phyloP scores from a whole-genome alignment of 768 basidiomycete genomes.

The Boletus rubescentipes region DNA sequence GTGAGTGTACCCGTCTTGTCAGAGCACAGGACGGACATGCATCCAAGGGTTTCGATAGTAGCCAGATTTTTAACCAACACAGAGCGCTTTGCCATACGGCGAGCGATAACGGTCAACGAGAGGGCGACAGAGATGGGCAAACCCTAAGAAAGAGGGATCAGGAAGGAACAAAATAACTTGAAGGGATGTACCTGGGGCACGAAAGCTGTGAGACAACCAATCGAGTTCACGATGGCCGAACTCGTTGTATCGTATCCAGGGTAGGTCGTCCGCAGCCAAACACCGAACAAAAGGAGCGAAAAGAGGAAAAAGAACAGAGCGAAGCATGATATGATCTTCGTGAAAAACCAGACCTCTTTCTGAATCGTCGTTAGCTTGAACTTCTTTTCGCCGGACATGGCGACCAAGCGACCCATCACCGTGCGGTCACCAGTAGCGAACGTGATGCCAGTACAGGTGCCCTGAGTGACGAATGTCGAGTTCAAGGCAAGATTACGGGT shows the following conservation, averaged over 20 bases:
- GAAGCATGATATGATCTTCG: constrained; percentile 46
- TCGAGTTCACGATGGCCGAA: constrained; percentile 36
- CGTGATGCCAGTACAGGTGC: constrained; percentile 39
- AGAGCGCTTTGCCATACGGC: constrained; percentile 47
- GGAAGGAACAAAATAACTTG: not conserved
- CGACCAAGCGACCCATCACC: constrained; percentile 52
- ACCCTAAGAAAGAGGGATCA: constrained; percentile 23
- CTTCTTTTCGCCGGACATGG: constrained; percentile 47
- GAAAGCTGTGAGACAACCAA: constrained; percentile 40
- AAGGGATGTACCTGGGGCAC: constrained; percentile 36
- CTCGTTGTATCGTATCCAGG: constrained; percentile 35
- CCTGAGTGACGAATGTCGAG: constrained; percentile 42
- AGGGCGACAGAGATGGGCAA: constrained; percentile 45
- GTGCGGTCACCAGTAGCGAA: constrained; percentile 43
- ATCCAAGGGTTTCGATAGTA: constrained; percentile 52
- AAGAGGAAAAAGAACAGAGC: constrained; percentile 42
- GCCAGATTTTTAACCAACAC: constrained; percentile 50
- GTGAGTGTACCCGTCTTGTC: constrained; percentile 56
- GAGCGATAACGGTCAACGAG: constrained; percentile 46
- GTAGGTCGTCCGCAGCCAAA: constrained; percentile 37
- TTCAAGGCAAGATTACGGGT: constrained; percentile 49
- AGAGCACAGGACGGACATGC: constrained; percentile 50
- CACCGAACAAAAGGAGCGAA: constrained; percentile 39
- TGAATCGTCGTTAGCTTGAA: constrained; percentile 48
- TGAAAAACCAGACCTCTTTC: constrained; percentile 48